Percentiles rank a stretch among this genome's conserved stretches.
phyloP scores from a whole-genome alignment of 345 rosid genomes.

The Camelina laxa region DNA sequence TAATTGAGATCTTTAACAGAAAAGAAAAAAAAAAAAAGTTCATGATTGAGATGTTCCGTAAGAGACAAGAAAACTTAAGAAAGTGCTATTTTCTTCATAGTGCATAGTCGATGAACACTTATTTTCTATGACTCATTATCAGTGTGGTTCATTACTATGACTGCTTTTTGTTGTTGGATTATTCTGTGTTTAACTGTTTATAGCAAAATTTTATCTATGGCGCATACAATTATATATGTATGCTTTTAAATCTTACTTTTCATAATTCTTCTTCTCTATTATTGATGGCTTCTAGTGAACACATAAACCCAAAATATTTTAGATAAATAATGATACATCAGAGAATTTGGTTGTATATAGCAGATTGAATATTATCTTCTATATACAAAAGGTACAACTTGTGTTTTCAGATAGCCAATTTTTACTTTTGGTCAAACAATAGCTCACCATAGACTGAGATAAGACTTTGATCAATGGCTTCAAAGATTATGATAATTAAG shows the following conservation, averaged over 20 bases:
- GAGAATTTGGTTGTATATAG: too few relatives aligned
- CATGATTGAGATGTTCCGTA: slow-evolving; percentile 18
- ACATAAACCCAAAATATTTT: not conserved
- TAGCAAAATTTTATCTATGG: slow-evolving; percentile 31
- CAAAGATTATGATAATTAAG: too few relatives aligned
- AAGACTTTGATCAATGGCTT: too few relatives aligned
- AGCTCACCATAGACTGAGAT: too few relatives aligned
- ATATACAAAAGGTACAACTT: too few relatives aligned
- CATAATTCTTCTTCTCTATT: slow-evolving; percentile 1
- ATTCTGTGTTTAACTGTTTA: slow-evolving; percentile 13
- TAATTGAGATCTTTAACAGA: not conserved
- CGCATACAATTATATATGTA: slow-evolving; percentile 27
- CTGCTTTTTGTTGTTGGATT: slow-evolving; percentile 22
- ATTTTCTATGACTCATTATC: slow-evolving; percentile 8
- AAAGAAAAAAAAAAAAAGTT: not conserved
- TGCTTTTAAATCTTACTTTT: not conserved
- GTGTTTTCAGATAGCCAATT: too few relatives aligned
- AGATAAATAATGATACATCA: too few relatives aligned
- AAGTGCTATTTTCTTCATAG: slow-evolving; percentile 6
- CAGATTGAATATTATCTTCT: not conserved
- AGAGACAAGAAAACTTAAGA: slow-evolving; percentile 11
- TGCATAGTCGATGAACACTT: not conserved
- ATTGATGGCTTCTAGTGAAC: slow-evolving; percentile 1
- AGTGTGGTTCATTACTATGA: not conserved
- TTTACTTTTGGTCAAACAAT: too few relatives aligned